Evolutionary conservation across 225 moss, liverwort and hornwort genomes (phyloP), one percentile per base, ranked within the genome.

Genomic region (Bryoerythrophyllum caledonicum): DNA sequence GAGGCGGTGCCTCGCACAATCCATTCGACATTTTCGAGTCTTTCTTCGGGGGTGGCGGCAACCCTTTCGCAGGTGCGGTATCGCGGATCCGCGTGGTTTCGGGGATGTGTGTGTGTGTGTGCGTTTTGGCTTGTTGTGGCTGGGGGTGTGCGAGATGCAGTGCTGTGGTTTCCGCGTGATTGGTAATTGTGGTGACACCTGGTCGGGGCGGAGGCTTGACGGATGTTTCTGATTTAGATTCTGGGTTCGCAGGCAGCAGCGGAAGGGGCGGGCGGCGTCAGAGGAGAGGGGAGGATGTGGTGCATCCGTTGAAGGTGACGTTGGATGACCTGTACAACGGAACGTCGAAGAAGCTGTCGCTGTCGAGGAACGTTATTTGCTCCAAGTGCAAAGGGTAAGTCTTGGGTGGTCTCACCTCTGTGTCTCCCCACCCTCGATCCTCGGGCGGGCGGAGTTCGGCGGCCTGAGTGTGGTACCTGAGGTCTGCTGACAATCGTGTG

Each of bases 321-420:
- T 63, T 94, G 79, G 96, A 94, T 28, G 96, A 97, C 23, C 80
- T 97, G 0, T 94, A 97, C 78, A 97, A 97, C 49, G 96, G 96
- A 12, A 94, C 96, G 0, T 97, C 94, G 6, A 97, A 97, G 89
- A 97, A 94, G 75, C 71, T 97, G 0, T 97, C 96, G 0, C 60
- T 97, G 63, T 93, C 94, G 4, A 77, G 94, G 56, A 97, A 92
- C 54, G 96, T 97, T 4, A 61, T 97, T 2, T 97, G 96, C 54
- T 19, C 87, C 10, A 97, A 94, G 74, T 97, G 94, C 79, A 94
- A 97, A 62, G 96, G 96, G 96, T 96, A 82, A 62, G 83, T n/a
- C 3, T 63, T 19, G 21, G 16, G 20, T 14, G 34, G 7, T 25
- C 17, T 32, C 5, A 32, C 38, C 6, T 12, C 49, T 0, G 5